Evolutionary conservation across 2,329 filamentous ascomycete genomes (phyloP).

Genomic region (Stagonosporopsis rhizophila): DNA sequence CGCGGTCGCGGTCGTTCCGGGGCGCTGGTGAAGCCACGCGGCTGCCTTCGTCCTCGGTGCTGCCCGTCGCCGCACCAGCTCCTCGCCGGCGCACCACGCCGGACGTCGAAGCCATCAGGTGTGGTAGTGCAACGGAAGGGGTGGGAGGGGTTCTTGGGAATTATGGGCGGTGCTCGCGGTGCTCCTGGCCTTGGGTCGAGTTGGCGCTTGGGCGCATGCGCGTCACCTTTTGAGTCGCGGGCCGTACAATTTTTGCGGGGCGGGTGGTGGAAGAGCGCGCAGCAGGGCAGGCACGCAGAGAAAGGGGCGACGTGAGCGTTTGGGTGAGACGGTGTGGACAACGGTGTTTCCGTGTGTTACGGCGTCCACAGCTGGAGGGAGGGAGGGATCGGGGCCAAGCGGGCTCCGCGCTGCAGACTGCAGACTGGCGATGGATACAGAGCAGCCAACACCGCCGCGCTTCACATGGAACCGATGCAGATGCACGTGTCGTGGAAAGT

Average conservation of each 20-base stretch:
- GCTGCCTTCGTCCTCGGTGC: constrained; percentile 67
- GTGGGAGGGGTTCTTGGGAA: constrained; percentile 41
- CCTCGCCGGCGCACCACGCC: constrained; percentile 75
- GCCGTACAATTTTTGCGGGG: constrained; percentile 22
- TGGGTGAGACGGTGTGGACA: constrained; percentile 12
- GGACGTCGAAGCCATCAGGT: constrained; percentile 70
- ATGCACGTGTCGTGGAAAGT: constrained; percentile 25
- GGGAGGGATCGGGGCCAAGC: not conserved
- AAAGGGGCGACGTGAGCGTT: constrained; percentile 23
- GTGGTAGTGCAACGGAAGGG: constrained; percentile 38
- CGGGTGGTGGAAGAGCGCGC: constrained; percentile 17
- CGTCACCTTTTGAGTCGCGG: constrained; percentile 14
- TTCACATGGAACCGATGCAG: constrained; percentile 1
- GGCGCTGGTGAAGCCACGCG: constrained; percentile 71
- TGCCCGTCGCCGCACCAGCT: constrained; percentile 58
- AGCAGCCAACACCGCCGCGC: constrained; percentile 5
- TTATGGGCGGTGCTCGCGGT: constrained; percentile 43
- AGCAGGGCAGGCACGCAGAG: constrained; percentile 21
- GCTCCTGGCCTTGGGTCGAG: constrained; percentile 44
- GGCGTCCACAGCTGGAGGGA: constrained; percentile 2
- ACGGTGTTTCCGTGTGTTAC: constrained; percentile 34
- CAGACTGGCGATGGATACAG: not conserved
- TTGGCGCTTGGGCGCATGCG: constrained; percentile 46
- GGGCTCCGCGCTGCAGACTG: constrained; percentile 6
- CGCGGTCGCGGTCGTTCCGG: constrained; percentile 65